Conservation (phyloP, 2,329 filamentous ascomycete genomes). For the Penicillium sp. region DNA sequence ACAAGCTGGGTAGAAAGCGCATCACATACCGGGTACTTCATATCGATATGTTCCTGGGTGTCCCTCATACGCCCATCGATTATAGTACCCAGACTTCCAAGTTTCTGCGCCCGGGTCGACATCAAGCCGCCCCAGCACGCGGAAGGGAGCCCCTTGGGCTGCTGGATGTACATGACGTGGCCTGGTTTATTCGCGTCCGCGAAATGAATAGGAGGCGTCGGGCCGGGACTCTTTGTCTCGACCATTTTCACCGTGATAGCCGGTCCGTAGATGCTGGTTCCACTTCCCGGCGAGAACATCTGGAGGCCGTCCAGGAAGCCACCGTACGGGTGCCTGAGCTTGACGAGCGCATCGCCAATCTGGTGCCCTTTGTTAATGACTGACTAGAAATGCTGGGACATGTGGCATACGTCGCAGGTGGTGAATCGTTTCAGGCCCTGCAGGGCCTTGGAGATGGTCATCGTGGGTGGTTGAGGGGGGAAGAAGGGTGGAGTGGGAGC, state of each 20-base stretch:
- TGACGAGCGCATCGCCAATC: conserved; percentile 19
- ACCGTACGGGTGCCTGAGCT: conserved; percentile 16
- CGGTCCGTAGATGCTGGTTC: conserved; percentile 14
- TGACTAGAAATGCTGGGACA: not conserved
- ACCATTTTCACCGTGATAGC: conserved; percentile 19
- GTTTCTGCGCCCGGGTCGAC: conserved; percentile 15
- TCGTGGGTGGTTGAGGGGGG: not conserved
- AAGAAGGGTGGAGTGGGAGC: too few species aligned
- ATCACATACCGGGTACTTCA: conserved; percentile 11
- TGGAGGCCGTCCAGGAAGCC: conserved; percentile 17
- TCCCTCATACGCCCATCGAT: conserved; percentile 18
- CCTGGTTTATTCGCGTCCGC: conserved; percentile 16
- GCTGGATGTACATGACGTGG: conserved; percentile 20
- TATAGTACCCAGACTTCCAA: conserved; percentile 10
- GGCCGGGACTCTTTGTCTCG: conserved; percentile 13
- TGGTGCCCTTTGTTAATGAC: not conserved
- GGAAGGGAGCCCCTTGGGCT: conserved; percentile 14
- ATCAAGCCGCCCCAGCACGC: conserved; percentile 18
- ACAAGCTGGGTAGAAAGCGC: not conserved
- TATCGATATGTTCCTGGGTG: conserved; percentile 13
- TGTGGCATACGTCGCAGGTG: conserved; percentile 12
- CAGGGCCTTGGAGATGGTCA: conserved; percentile 9
- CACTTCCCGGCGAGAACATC: conserved; percentile 10
- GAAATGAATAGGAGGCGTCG: conserved; percentile 12
- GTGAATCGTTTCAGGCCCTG: conserved; percentile 15